A percentile compares a stretch with the other conserved stretches of the same genome.
Evolutionary conservation across 225 moss, liverwort and hornwort species (phyloP).

Genomic region (Marchantia polymorpha): DNA sequence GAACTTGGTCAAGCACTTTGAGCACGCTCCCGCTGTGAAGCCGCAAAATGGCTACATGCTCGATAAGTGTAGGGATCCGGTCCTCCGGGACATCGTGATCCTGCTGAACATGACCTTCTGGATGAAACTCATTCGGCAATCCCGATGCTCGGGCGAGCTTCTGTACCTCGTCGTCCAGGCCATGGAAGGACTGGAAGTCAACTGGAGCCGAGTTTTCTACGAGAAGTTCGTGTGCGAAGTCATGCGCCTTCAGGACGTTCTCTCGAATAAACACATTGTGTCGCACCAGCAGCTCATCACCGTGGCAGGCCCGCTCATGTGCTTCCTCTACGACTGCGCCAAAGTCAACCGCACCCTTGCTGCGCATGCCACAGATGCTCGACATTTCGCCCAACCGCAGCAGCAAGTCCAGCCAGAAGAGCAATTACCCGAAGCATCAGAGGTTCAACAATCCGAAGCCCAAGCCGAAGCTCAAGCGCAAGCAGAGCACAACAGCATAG

Average conservation of each 20-base stretch:
- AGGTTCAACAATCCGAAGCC: too few relatives aligned
- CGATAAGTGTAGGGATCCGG: neutral
- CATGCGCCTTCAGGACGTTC: neutral
- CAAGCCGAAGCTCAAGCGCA: neutral
- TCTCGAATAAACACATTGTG: neutral
- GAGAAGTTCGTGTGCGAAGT: constrained; percentile 6
- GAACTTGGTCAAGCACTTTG: neutral
- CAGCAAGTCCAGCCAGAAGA: too few relatives aligned
- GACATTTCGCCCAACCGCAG: too few relatives aligned
- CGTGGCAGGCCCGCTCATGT: neutral
- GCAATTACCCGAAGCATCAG: too few relatives aligned
- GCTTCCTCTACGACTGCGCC: neutral
- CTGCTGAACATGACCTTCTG: neutral
- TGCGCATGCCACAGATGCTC: too few relatives aligned
- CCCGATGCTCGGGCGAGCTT: neutral
- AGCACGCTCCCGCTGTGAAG: neutral
- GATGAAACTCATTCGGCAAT: constrained; percentile 5
- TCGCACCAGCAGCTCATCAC: constrained; percentile 4
- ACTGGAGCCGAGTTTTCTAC: constrained; percentile 1
- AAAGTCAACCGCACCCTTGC: too few relatives aligned
- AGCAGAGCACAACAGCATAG: neutral
- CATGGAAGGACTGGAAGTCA: neutral
- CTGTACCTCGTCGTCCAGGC: constrained; percentile 2
- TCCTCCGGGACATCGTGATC: constrained; percentile 2
- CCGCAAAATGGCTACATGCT: constrained; percentile 8